Evolutionary conservation across 352 stramenopile genomes (phyloP).

Genomic region (Globisporangium apiculatum): DNA sequence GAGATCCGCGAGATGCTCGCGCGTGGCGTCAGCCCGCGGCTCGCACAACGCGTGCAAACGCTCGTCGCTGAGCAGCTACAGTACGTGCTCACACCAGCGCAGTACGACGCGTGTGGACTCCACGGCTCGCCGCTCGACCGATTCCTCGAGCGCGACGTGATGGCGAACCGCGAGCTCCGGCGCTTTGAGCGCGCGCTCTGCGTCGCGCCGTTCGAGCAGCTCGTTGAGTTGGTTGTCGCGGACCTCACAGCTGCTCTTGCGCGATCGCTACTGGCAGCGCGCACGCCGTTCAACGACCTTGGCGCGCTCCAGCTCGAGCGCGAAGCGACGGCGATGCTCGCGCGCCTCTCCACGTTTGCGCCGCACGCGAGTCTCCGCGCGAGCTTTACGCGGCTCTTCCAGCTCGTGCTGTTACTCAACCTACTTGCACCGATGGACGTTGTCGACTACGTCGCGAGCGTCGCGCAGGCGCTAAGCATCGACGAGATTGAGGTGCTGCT

Average conservation of each 20-base stretch:
- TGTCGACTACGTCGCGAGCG: slow-evolving; percentile 51
- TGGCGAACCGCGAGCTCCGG: slow-evolving; percentile 53
- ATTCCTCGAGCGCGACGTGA: slow-evolving; percentile 61
- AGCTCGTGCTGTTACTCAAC: slow-evolving; percentile 76
- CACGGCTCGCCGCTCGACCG: slow-evolving; percentile 58
- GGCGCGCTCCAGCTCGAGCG: slow-evolving; percentile 73
- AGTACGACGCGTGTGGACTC: slow-evolving; percentile 59
- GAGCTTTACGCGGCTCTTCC: slow-evolving; percentile 70
- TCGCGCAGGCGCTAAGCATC: slow-evolving; percentile 36
- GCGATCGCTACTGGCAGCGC: slow-evolving; percentile 30
- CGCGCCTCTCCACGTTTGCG: slow-evolving; percentile 41
- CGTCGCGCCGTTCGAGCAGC: slow-evolving; percentile 48
- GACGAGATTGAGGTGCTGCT: slow-evolving; percentile 50
- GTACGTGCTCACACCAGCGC: slow-evolving; percentile 54
- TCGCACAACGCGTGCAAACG: slow-evolving; percentile 34
- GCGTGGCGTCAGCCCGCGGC: slow-evolving; percentile 30
- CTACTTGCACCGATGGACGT: slow-evolving; percentile 69
- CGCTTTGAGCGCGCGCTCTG: slow-evolving; percentile 60
- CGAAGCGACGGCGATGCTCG: slow-evolving; percentile 58
- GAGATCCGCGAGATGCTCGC: slow-evolving; percentile 63
- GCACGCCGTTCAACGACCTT: slow-evolving; percentile 73
- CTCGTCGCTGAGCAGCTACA: slow-evolving; percentile 43
- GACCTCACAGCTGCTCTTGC: slow-evolving; percentile 61
- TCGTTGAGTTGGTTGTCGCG: slow-evolving; percentile 53
- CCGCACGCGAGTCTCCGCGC: slow-evolving; percentile 46